Evolutionary conservation across 139 green algal species (phyloP).

Genomic region (Diplosphaera chodatii): DNA sequence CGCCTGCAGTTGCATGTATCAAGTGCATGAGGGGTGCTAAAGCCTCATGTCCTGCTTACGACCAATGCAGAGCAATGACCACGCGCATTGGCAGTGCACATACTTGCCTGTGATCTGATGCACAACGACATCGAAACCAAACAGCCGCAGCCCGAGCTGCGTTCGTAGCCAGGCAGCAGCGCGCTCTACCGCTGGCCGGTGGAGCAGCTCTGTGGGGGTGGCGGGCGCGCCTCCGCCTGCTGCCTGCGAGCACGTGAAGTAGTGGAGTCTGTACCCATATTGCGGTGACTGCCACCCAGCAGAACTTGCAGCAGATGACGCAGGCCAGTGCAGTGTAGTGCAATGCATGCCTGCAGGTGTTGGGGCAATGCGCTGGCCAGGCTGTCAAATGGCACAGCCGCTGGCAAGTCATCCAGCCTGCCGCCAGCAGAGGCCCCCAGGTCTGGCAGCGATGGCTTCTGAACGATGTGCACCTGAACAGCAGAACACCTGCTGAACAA

Average conservation of each 20-base stretch:
- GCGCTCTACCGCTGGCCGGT: slow-evolving; percentile 22
- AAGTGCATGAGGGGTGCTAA: too few species aligned
- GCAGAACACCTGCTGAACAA: too few species aligned
- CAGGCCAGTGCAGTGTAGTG: too few species aligned
- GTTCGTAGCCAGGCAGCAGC: slow-evolving; percentile 29
- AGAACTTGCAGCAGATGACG: too few species aligned
- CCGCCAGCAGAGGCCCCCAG: slow-evolving; percentile 7
- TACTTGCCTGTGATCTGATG: neutral
- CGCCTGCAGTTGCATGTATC: slow-evolving; percentile 23
- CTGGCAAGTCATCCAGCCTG: slow-evolving; percentile 3
- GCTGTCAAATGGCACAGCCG: slow-evolving; percentile 50
- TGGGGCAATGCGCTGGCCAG: slow-evolving; percentile 50
- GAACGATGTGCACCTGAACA: slow-evolving; percentile 41
- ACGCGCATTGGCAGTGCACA: too few species aligned
- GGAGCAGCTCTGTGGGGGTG: too few species aligned
- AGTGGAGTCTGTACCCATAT: too few species aligned
- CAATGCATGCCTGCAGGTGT: slow-evolving; percentile 23
- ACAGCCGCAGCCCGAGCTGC: slow-evolving; percentile 53
- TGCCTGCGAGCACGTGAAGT: too few species aligned
- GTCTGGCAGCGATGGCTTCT: slow-evolving; percentile 53
- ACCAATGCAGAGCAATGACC: too few species aligned
- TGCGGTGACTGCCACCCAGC: too few species aligned
- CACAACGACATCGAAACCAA: slow-evolving; percentile 67
- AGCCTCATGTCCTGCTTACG: too few species aligned
- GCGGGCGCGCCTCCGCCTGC: neutral